Evolutionary conservation across 768 basidiomycete genomes (phyloP).

Genomic region (Phlebiopsis gigantea): DNA sequence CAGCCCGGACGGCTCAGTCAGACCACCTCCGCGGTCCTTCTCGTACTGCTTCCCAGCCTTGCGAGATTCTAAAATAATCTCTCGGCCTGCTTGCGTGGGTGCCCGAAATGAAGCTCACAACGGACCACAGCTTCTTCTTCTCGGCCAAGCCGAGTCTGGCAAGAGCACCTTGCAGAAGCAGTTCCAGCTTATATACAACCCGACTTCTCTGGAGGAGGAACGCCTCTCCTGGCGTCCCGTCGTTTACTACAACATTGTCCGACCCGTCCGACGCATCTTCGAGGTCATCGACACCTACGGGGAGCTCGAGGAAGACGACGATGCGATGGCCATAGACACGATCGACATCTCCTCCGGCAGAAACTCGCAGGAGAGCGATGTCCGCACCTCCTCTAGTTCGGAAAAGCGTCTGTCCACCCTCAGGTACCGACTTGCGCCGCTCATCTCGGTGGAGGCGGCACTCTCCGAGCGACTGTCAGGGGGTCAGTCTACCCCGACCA

Average conservation of each 20-base stretch:
- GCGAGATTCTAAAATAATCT: not conserved
- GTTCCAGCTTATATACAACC: slow-evolving; percentile 76
- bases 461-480: slow-evolving; percentile 73
- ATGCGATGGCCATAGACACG: slow-evolving; percentile 36
- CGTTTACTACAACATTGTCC: slow-evolving; percentile 71
- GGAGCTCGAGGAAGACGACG: slow-evolving; percentile 41
- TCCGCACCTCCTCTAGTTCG: slow-evolving; percentile 8
- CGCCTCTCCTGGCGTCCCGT: slow-evolving; percentile 74
- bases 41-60: not conserved
- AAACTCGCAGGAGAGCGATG: not conserved
- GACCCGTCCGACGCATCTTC: slow-evolving; percentile 34
- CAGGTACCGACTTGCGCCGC: slow-evolving; percentile 52
- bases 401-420: slow-evolving; percentile 29
- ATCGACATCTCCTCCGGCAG: not conserved
- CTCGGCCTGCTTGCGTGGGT: not conserved
- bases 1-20: not conserved
- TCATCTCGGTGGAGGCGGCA: slow-evolving; percentile 55
- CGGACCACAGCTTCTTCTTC: slow-evolving; percentile 44
- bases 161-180: slow-evolving; percentile 85
- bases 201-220: slow-evolving; percentile 62
- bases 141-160: slow-evolving; percentile 75
- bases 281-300: slow-evolving; percentile 28
- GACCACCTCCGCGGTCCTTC: not conserved
- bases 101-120: not conserved
- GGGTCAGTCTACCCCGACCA: slow-evolving; percentile 65